These are phyloP conservation scores for Candida buenavistaensis DNA, from an alignment of 1,139 yeast species.

Conservation along the genomic window DNA sequence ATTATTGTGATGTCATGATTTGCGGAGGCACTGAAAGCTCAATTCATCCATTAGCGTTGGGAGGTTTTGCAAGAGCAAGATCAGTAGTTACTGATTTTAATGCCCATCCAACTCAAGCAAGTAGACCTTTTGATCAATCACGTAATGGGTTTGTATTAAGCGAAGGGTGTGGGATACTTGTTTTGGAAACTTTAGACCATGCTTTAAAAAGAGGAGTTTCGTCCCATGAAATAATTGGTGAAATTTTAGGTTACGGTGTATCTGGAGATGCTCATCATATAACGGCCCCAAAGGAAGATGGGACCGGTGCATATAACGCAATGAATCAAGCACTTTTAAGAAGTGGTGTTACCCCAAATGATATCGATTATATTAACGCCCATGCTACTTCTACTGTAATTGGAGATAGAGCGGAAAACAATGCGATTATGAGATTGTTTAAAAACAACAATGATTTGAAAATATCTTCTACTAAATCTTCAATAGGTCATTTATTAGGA, in stretches of 20 bases:
- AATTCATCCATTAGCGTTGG: constrained; percentile 81
- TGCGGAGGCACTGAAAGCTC: constrained; percentile 94
- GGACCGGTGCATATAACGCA: constrained; percentile 81
- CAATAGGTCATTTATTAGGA: constrained; percentile 91
- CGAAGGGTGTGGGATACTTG: constrained; percentile 86
- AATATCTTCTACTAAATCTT: constrained; percentile 85
- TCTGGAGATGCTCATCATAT: constrained; percentile 93
- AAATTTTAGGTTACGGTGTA: constrained; percentile 82
- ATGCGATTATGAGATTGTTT: constrained; percentile 64
- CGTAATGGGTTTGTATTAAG: constrained; percentile 90
- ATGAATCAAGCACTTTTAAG: constrained; percentile 73
- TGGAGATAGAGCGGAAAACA: constrained; percentile 88
- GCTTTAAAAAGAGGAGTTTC: constrained; percentile 64
- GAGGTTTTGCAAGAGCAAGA: constrained; percentile 91
- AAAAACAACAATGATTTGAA: constrained; percentile 30
- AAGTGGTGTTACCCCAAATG: constrained; percentile 41
- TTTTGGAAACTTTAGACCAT: constrained; percentile 76
- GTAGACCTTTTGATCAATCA: constrained; percentile 81
- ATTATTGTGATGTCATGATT: constrained; percentile 82
- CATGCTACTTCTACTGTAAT: constrained; percentile 93
- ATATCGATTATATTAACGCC: constrained; percentile 82
- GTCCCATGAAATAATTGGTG: constrained; percentile 66
- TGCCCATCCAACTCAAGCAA: constrained; percentile 63
- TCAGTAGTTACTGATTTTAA: constrained; percentile 68
- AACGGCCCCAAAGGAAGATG: constrained; percentile 83